phyloP scores from a whole-genome alignment of 2,329 filamentous ascomycete genomes.

The Paramyrothecium sp. region DNA sequence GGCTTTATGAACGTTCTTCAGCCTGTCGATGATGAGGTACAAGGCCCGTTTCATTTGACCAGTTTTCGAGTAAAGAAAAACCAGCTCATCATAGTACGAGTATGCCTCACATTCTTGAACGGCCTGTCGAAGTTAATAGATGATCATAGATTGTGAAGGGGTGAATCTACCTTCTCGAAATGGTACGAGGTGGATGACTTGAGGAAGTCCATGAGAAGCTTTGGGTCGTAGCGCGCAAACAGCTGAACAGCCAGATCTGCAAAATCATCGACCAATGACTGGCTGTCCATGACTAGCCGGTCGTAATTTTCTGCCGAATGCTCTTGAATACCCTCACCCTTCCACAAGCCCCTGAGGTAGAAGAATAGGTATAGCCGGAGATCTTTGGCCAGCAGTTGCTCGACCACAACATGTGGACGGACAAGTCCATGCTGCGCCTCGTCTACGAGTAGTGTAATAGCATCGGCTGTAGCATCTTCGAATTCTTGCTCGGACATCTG shows the following conservation, averaged over 20 bases:
- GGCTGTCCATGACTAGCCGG: slow-evolving; percentile 56
- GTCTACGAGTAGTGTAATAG: slow-evolving; percentile 81
- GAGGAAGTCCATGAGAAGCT: slow-evolving; percentile 82
- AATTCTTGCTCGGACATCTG: slow-evolving; percentile 69
- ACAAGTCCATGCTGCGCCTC: slow-evolving; percentile 90
- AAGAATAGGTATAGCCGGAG: slow-evolving; percentile 82
- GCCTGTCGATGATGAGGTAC: slow-evolving; percentile 89
- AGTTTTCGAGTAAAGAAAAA: slow-evolving; percentile 92
- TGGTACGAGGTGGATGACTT: slow-evolving; percentile 82
- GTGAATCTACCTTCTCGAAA: slow-evolving; percentile 66
- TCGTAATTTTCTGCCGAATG: slow-evolving; percentile 54
- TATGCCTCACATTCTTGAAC: slow-evolving; percentile 76
- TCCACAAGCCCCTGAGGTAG: slow-evolving; percentile 86
- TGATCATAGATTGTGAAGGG: background rate
- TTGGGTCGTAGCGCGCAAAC: slow-evolving; percentile 80
- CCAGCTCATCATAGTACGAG: slow-evolving; percentile 87
- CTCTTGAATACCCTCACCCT: slow-evolving; percentile 63
- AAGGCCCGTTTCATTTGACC: slow-evolving; percentile 90
- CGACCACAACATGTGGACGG: slow-evolving; percentile 71
- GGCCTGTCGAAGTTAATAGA: slow-evolving; percentile 39
- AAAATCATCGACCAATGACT: slow-evolving; percentile 77
- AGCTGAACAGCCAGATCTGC: slow-evolving; percentile 83
- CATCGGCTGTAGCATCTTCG: slow-evolving; percentile 77
- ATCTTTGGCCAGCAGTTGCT: slow-evolving; percentile 68
- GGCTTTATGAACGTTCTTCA: slow-evolving; percentile 86